Evolutionary conservation across 2,329 filamentous ascomycete species (phyloP).

Genomic region (Esteya vermicola): DNA sequence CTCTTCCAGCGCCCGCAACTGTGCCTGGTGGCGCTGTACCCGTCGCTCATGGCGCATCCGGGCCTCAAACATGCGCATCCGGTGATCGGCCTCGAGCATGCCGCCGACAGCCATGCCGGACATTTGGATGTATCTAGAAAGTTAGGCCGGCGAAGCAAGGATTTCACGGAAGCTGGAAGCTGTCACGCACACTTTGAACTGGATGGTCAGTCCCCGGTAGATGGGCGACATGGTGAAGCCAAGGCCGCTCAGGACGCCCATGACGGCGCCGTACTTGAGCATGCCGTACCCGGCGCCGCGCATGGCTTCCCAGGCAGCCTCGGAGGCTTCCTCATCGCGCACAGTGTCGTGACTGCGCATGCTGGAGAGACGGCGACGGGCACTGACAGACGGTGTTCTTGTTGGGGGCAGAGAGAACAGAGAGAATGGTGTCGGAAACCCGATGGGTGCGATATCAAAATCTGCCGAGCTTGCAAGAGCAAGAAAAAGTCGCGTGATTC

Average conservation of each 20-base stretch:
- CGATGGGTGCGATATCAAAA: too few relatives aligned
- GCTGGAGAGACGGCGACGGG: not conserved
- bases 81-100: constrained; percentile 61
- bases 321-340: constrained; percentile 50
- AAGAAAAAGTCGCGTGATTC: constrained; percentile 3
- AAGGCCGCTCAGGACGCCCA: constrained; percentile 44
- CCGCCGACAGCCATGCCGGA: constrained; percentile 70
- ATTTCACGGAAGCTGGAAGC: not conserved
- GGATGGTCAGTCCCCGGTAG: constrained; percentile 57
- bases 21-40: constrained; percentile 45
- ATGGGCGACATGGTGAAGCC: constrained; percentile 54
- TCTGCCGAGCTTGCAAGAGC: too few relatives aligned
- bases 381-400: too few relatives aligned
- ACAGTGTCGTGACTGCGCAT: constrained; percentile 42
- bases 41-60: constrained; percentile 50
- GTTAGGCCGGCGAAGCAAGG: not conserved
- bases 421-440: too few relatives aligned
- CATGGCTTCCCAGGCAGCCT: constrained; percentile 58
- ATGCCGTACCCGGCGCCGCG: constrained; percentile 54
- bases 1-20: constrained; percentile 7
- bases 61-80: constrained; percentile 53
- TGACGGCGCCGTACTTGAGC: constrained; percentile 57
- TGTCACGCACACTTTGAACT: constrained; percentile 58
- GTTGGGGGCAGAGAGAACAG: too few relatives aligned
- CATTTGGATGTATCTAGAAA: constrained; percentile 73